Percentiles rank a stretch among this genome's conserved stretches.
Evolutionary conservation across 169 alveolate genomes (phyloP).

Genomic region (Perkinsus chesapeaki): DNA sequence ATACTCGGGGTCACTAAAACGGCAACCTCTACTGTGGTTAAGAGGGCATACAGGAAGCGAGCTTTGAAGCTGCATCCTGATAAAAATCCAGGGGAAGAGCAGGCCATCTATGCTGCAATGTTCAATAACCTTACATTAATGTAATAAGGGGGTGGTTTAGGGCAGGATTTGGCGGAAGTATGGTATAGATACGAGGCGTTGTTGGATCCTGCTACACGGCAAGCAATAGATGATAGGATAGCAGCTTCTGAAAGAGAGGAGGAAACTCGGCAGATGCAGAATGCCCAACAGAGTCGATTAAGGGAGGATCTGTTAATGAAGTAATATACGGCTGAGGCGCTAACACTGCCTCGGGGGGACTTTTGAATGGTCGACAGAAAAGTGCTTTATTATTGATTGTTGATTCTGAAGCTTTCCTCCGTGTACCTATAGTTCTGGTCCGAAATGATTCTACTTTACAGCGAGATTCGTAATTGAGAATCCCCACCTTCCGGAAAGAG

Average conservation of each 20-base stretch:
- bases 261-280: neutral
- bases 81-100: neutral
- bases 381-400: no score
- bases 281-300: neutral
- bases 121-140: neutral
- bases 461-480: no score
- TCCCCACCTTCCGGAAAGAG: no score
- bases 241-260: neutral
- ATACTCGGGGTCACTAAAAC: neutral
- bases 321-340: neutral
- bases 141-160: neutral
- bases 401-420: no score
- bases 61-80: neutral
- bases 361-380: neutral
- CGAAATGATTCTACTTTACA: no score
- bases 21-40: neutral
- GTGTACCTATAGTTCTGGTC: no score
- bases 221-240: neutral
- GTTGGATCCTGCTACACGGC: neutral
- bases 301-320: neutral
- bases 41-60: neutral
- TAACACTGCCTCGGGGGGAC: neutral
- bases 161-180: neutral
- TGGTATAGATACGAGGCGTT: neutral
- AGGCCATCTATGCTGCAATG: neutral